Percentiles rank a stretch among this genome's conserved stretches.
Evolutionary conservation across 441 rosid genomes (phyloP).

Genomic region (Bocquillonia castaneifolia): DNA sequence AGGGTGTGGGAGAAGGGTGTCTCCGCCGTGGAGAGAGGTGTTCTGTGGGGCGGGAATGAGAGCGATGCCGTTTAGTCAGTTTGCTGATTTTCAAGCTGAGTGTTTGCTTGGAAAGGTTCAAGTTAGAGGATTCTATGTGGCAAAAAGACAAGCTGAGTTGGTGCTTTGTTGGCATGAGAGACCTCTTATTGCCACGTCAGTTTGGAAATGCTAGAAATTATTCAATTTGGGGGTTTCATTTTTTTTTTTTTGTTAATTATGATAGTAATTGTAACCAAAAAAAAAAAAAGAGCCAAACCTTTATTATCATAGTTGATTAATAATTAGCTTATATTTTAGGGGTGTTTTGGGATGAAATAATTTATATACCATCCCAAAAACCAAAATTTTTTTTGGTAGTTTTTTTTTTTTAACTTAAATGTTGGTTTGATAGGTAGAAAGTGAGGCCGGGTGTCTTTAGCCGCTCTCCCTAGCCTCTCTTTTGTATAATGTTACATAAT

Average conservation of each 20-base stretch:
- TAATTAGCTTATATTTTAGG: neutral
- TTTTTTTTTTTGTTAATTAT: neutral
- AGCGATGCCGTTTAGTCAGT: slow-evolving; percentile 61
- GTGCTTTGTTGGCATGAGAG: slow-evolving; percentile 88
- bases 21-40: slow-evolving; percentile 63
- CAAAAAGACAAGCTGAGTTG: slow-evolving; percentile 73
- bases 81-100: slow-evolving; percentile 79
- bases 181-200: slow-evolving; percentile 78
- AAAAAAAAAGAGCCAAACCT: too few species aligned
- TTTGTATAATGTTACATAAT: too few species aligned
- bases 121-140: slow-evolving; percentile 84
- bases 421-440: too few species aligned
- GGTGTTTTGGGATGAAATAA: slow-evolving; percentile 14
- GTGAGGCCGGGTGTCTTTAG: too few species aligned
- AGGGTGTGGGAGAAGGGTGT: slow-evolving; percentile 36
- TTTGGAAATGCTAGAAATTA: slow-evolving; percentile 57
- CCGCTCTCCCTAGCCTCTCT: too few species aligned
- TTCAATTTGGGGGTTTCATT: neutral
- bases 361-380: slow-evolving; percentile 12
- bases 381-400: neutral
- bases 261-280: too few species aligned
- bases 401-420: neutral
- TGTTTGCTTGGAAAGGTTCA: slow-evolving; percentile 63
- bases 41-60: slow-evolving; percentile 74
- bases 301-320: too few species aligned